phyloP scores from a whole-genome alignment of 2,329 filamentous ascomycete genomes.

The Exophiala spinifera region DNA sequence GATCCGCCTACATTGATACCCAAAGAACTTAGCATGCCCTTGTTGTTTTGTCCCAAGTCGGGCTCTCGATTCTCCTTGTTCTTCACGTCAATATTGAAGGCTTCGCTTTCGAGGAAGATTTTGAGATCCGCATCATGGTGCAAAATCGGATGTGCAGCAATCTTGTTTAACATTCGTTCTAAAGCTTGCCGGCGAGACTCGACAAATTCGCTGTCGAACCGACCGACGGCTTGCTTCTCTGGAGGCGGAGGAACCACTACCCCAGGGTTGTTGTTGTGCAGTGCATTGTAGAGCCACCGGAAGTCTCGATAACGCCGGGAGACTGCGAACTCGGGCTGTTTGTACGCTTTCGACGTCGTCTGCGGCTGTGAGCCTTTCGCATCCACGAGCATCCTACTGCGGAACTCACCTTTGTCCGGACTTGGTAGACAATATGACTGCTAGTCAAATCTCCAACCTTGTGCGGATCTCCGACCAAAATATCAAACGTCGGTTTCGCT shows the following conservation, averaged over 20 bases:
- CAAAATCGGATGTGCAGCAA: conserved; percentile 78
- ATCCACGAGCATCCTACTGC: neutral
- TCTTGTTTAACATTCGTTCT: conserved; percentile 98
- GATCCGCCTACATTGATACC: conserved; percentile 73
- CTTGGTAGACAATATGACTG: conserved; percentile 96
- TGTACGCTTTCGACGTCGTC: conserved; percentile 96
- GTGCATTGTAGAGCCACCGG: conserved; percentile 91
- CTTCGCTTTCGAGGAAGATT: conserved; percentile 92
- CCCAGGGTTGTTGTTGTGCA: conserved; percentile 92
- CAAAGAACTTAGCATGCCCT: conserved; percentile 85
- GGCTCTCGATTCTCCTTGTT: conserved; percentile 93
- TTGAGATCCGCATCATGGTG: conserved; percentile 94
- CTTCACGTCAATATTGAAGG: conserved; percentile 95
- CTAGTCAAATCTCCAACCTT: conserved; percentile 96
- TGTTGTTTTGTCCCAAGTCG: conserved; percentile 81
- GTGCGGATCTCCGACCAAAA: conserved; percentile 91
- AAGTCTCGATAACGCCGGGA: conserved; percentile 95
- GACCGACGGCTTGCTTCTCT: conserved; percentile 94
- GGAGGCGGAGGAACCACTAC: conserved; percentile 93
- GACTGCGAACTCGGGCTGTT: conserved; percentile 86
- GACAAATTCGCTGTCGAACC: conserved; percentile 95
- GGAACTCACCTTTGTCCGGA: conserved; percentile 74
- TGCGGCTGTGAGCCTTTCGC: conserved; percentile 39
- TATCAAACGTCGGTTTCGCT: conserved; percentile 85
- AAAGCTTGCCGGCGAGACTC: conserved; percentile 86